These are phyloP conservation scores for Barnettozyma siamensis DNA, from an alignment of 805 yeast genomes.

Conservation along the genomic window DNA sequence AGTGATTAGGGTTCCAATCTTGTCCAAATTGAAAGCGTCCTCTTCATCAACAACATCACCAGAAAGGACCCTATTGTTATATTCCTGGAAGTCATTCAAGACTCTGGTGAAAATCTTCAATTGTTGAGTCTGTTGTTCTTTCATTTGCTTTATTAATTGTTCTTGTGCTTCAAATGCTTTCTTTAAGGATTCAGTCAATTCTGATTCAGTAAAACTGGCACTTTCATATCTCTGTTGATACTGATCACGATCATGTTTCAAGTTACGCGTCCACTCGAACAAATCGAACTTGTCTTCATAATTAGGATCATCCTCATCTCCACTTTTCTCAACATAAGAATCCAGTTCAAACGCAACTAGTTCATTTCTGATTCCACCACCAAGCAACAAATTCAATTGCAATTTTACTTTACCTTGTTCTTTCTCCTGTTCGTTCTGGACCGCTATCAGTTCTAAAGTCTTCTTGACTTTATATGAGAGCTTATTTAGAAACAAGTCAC, in stretches of 20 bases:
- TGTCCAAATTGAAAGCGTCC: slow-evolving; percentile 18
- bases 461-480: slow-evolving; percentile 1
- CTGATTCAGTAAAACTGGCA: neutral
- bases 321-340: slow-evolving; percentile 1
- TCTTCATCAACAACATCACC: slow-evolving; percentile 18
- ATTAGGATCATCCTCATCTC: slow-evolving; percentile 3
- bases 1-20: slow-evolving; percentile 6
- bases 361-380: slow-evolving; percentile 10
- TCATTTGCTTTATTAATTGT: slow-evolving; percentile 6
- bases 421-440: neutral
- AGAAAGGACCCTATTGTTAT: slow-evolving; percentile 10
- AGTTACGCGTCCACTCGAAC: slow-evolving; percentile 17
- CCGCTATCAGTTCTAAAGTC: slow-evolving; percentile 4
- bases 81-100: slow-evolving; percentile 19
- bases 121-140: slow-evolving; percentile 10
- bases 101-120: slow-evolving; percentile 18
- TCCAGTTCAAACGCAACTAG: slow-evolving; percentile 8
- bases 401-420: neutral
- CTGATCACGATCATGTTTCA: slow-evolving; percentile 11
- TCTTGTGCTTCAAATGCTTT: slow-evolving; percentile 9
- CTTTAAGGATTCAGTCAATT: neutral
- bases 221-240: neutral
- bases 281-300: slow-evolving; percentile 15
- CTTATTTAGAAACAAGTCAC: slow-evolving; percentile 4
- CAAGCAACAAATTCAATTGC: slow-evolving; percentile 4